Base-by-base conservation (phyloP, 176 grass and related monocot species). In the Carex littledalei region DNA sequence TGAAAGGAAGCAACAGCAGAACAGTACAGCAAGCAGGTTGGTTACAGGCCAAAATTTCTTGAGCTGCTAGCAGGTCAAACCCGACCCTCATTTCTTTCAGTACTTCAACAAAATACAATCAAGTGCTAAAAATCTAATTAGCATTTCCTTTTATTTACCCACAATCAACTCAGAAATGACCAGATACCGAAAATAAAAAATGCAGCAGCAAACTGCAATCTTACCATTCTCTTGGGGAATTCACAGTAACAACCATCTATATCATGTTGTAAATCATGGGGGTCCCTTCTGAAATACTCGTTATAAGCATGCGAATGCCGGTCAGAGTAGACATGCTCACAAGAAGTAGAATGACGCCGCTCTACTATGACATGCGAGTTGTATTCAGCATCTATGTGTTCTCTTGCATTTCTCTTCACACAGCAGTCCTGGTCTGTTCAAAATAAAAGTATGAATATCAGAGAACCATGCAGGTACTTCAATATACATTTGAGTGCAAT, bases 301-400 rank as follows among this genome's bases (percentile, higher is more conserved):
- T 97, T 91, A 93, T 92, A 89, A 86, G 54, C 55, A 86, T 92
- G 93, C 78, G 83, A 84, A 70, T 88, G 83, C 64, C 93, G 86
- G 75, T 95, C 88, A 31, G 86, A 84, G 86, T 92, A 58, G 24
- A 90, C 88, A 57, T 91, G 83, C 81, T 87, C 84, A 11, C 82
- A 84, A 81, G 88, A 87, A 89, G 85, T 85, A 73, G 80, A 78
- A 37, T 41, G 47, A 50, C 2, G 87, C 72, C 80, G 93, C 80
- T 94, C 91, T 20, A 79, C 59, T 75, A 92, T 93, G 89, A 89
- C 67, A 86, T 82, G 88, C 41, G 88, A 78, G 53, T 70, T 66
- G 78, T 95, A 98, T 69, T 98, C 93, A 74, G 61, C 54, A 84
- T 67, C 55, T 9, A 49, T 21, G 81, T 85, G 84, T 85, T 87